Percentiles rank a stretch among this genome's conserved stretches.
Evolutionary conservation across 2,329 filamentous ascomycete species (phyloP).

Genomic region (Colletotrichum sansevieriae): DNA sequence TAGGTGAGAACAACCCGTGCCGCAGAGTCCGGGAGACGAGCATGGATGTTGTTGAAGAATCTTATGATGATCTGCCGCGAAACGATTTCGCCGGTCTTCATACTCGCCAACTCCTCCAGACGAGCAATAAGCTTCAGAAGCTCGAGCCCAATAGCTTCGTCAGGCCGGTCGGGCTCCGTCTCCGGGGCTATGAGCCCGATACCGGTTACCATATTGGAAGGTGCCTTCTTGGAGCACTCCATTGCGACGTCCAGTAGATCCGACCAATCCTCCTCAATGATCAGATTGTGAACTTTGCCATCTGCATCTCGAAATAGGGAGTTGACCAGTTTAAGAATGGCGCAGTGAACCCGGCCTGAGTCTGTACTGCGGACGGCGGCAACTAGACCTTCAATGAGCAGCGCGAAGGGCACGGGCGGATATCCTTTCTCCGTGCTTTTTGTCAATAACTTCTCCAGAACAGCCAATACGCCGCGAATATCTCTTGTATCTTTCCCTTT

Average conservation of each 20-base stretch:
- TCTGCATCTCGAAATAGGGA: conserved; percentile 67
- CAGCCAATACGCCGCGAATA: conserved; percentile 72
- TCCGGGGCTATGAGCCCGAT: conserved; percentile 43
- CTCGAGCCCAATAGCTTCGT: conserved; percentile 58
- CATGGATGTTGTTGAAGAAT: conserved; percentile 74
- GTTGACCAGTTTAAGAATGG: conserved; percentile 66
- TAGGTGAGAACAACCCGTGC: conserved; percentile 75
- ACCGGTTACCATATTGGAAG: conserved; percentile 26
- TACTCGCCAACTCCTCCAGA: conserved; percentile 62
- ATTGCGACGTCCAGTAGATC: conserved; percentile 70
- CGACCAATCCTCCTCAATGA: conserved; percentile 76
- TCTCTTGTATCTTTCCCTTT: conserved; percentile 68
- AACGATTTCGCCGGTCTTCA: conserved; percentile 66
- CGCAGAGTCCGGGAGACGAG: conserved; percentile 73
- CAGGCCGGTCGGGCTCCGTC: conserved; percentile 49
- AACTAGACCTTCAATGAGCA: conserved; percentile 69
- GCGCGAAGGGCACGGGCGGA: conserved; percentile 68
- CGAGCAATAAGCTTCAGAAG: conserved; percentile 60
- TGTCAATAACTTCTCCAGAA: conserved; percentile 72
- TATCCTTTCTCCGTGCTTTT: conserved; percentile 72
- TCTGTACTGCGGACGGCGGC: conserved; percentile 61
- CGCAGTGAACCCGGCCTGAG: conserved; percentile 60
- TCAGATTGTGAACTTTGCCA: conserved; percentile 65
- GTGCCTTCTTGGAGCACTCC: conserved; percentile 61
- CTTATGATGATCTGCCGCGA: conserved; percentile 76